Evolutionary conservation across 2,329 filamentous ascomycete species (phyloP), one percentile per base, ranked within the genome.

Genomic region (Neonectria ditissima): DNA sequence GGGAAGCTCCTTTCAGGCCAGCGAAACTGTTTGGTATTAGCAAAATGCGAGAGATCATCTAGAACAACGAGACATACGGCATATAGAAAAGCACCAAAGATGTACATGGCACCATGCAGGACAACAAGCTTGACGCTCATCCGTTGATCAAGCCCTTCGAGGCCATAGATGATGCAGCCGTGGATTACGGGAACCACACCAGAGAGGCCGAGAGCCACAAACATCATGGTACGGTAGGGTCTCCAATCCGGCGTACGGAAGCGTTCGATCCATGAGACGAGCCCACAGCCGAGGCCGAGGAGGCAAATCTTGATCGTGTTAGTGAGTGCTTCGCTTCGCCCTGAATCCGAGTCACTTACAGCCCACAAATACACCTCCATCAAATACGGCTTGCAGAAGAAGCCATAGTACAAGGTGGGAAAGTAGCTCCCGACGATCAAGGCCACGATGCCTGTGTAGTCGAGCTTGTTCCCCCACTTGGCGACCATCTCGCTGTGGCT

Each of bases 361-460:
- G 93, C 89, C 14, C 83, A 86, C 82, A 94, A 89, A 77, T 98
- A 98, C 3, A 86, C 76, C 45, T 81, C 83, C 80, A 93, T 88
- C 72, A 95, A 77, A 8, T 77, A 73, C 3, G 89, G 87, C 66
- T 89, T 81, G 73, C 91, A 93, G 73, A 87, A 92, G 77, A 97
- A 93, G 4, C 91, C 94, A 78, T 97, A 97, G 78, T 93, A 96
- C 63, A 99, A 79, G 53, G 92, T 91, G 2, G 96, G 94, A 48
- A 98, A 88, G 75, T 95, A 97, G 76, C 91, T 95, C 7, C 96
- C 96, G 69, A 95, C 92, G 63, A 98, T 98, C 69, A 99, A 82
- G 52, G 90, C 88, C 30, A 98, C 92, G 71, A 99, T 99, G 7
- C 96, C 96, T 5, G 95, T 88, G 77, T 99, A 98, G 77, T 99